phyloP scores from a whole-genome alignment of 2,329 filamentous ascomycete species.

The Penicillium sp. region DNA sequence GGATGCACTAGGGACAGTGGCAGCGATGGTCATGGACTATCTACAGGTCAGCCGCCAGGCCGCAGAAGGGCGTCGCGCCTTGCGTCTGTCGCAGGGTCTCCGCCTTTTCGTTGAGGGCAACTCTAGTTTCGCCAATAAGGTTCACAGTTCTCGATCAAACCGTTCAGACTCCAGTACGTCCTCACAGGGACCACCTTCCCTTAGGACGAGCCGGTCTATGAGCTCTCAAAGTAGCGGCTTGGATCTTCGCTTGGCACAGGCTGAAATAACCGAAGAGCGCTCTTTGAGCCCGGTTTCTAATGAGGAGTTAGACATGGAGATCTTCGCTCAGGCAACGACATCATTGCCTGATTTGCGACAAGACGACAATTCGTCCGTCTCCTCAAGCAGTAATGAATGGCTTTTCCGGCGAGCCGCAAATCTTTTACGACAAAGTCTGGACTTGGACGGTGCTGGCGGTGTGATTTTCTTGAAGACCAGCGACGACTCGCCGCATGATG shows the following conservation, averaged over 20 bases:
- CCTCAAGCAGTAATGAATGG: constrained; percentile 11
- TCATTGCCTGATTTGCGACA: not conserved
- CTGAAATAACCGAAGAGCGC: not conserved
- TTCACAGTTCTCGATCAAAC: not conserved
- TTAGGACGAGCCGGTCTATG: not conserved
- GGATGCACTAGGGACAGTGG: constrained; percentile 9
- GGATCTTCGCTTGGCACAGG: not conserved
- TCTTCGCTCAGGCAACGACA: not conserved
- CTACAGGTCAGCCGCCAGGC: constrained; percentile 12
- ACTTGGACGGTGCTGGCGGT: not conserved
- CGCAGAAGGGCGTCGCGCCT: constrained; percentile 6
- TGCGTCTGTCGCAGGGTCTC: constrained; percentile 9
- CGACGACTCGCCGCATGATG: not conserved
- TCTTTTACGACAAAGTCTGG: constrained; percentile 15
- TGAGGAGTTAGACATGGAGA: not conserved
- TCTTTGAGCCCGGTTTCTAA: not conserved
- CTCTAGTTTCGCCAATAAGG: not conserved
- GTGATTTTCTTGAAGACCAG: not conserved
- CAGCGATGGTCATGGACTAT: constrained; percentile 13
- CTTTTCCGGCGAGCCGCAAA: constrained; percentile 20
- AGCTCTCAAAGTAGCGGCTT: not conserved
- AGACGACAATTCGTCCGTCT: not conserved
- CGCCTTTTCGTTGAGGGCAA: constrained; percentile 11
- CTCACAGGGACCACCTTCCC: not conserved
- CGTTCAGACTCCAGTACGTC: not conserved